phyloP scores from a whole-genome alignment of 768 basidiomycete species.

The Austroboletus festivus region DNA sequence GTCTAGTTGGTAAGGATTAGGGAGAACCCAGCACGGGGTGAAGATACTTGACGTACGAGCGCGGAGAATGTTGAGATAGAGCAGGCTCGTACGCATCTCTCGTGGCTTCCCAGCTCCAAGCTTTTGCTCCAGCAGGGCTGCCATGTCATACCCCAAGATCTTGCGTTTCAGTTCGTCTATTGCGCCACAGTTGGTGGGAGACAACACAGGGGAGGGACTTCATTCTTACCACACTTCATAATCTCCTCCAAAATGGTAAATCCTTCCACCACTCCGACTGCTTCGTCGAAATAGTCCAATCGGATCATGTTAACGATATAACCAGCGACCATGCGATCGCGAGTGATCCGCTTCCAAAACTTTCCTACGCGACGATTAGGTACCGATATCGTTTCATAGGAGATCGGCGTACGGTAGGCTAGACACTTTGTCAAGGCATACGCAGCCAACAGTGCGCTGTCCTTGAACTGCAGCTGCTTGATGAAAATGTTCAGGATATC shows the following conservation, averaged over 20 bases:
- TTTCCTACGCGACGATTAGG: background rate
- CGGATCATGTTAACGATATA: constrained; percentile 24
- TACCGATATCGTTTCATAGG: background rate
- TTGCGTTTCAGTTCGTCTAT: constrained; percentile 7
- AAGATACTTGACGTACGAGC: background rate
- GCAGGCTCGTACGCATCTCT: constrained; percentile 15
- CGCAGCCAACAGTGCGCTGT: constrained; percentile 15
- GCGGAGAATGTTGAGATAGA: constrained; percentile 12
- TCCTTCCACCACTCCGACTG: constrained; percentile 18
- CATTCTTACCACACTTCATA: constrained; percentile 5
- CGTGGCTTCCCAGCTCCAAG: constrained; percentile 9
- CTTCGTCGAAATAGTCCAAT: constrained; percentile 26
- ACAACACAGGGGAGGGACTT: background rate
- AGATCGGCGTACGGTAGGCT: constrained; percentile 4
- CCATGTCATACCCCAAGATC: constrained; percentile 9
- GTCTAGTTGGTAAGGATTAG: background rate
- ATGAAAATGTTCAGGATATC: constrained; percentile 7
- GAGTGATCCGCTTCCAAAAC: background rate
- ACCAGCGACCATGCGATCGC: constrained; percentile 6
- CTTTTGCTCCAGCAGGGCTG: constrained; percentile 8
- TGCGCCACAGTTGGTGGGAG: background rate
- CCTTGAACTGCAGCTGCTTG: constrained; percentile 8
- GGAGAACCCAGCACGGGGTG: background rate
- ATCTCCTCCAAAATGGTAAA: constrained; percentile 16
- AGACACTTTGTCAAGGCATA: constrained; percentile 14